Conservation (phyloP, 2,329 filamentous ascomycete genomes). For the Neonectria coccinea region DNA sequence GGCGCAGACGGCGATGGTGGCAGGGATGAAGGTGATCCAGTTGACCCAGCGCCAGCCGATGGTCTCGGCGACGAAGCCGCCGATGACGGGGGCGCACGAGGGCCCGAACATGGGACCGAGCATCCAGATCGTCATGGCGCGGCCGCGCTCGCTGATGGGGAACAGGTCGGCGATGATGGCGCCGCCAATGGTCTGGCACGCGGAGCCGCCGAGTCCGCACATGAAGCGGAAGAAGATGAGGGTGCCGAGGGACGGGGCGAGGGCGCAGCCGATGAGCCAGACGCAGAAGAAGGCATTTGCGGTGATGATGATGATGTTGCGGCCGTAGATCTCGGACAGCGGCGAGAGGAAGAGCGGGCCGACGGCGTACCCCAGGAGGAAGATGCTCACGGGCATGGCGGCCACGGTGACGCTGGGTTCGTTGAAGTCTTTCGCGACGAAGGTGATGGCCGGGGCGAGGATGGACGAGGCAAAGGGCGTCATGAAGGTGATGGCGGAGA, state of each 20-base stretch:
- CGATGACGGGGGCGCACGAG: slow-evolving; percentile 60
- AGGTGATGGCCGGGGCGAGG: slow-evolving; percentile 60
- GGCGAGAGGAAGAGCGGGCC: slow-evolving; percentile 70
- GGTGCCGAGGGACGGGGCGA: slow-evolving; percentile 64
- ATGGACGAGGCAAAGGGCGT: slow-evolving; percentile 75
- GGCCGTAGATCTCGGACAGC: slow-evolving; percentile 73
- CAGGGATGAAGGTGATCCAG: slow-evolving; percentile 65
- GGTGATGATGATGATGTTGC: slow-evolving; percentile 65
- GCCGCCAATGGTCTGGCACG: slow-evolving; percentile 65
- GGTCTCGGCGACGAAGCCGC: slow-evolving; percentile 61
- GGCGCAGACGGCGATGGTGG: slow-evolving; percentile 39
- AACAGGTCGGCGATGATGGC: slow-evolving; percentile 68
- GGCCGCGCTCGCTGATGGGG: slow-evolving; percentile 58
- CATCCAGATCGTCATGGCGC: slow-evolving; percentile 64
- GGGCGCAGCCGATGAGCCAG: slow-evolving; percentile 73
- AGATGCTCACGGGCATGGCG: slow-evolving; percentile 70
- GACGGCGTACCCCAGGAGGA: slow-evolving; percentile 69
- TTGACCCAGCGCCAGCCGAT: slow-evolving; percentile 66
- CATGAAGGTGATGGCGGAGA: slow-evolving; percentile 72
- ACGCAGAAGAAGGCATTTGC: slow-evolving; percentile 71
- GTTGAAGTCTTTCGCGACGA: slow-evolving; percentile 58
- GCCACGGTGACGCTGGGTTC: slow-evolving; percentile 55
- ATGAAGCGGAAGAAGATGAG: slow-evolving; percentile 71
- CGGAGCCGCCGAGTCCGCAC: slow-evolving; percentile 69
- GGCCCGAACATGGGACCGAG: slow-evolving; percentile 70